Base-by-base conservation (phyloP, 441 rosid genomes). In the Rhodomyrtus psidioides region DNA sequence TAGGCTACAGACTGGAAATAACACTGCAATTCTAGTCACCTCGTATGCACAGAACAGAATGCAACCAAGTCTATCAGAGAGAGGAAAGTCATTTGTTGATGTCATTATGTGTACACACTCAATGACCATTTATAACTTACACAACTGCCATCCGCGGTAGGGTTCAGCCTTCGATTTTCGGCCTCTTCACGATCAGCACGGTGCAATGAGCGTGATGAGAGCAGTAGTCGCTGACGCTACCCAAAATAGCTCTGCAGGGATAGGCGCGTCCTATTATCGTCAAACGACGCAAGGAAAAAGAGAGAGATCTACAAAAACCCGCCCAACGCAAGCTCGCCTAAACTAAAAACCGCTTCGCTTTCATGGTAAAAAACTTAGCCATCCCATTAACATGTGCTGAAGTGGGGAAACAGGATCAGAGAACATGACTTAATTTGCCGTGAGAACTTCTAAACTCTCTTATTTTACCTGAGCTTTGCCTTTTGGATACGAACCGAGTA, bases 171-270 rank as follows among this genome's bases (percentile, higher is more conserved):
- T 65, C 0, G 8, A 21, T 34, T 53, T 84, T 24, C 12, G 85
- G 82, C 44, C 19, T 86, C 51, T 86, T 86, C 74, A 86, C 85
- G 28, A 86, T 55, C 85, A 83, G 28, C 49, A 74, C 79, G 17
- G 46, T 83, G 85, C 83, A 83, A 82, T 58, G 44, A 3, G 74
- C 83, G 10, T 86, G 55, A 56, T 74, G 88, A 26, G 85, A n/a
- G 75, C 85, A 83, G 88, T 86, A 75, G 53, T 83, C 60, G 5
- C 88, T 86, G 55, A 83, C 88, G 39, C 88, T 56, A 42, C 85
- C 88, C 70, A 56, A 12, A 27, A 70, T 3, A 42, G 85, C 75
- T 58, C 85, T 86, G 88, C 46, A 55, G 34, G n/a, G 15, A 81
- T 49, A 28, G n/a, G 30, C 39, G 13, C 34, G 10, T 81, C n/a